These are phyloP conservation scores for Penicillium nucicola DNA, from an alignment of 495 filamentous ascomycete species.

Conservation along the genomic window DNA sequence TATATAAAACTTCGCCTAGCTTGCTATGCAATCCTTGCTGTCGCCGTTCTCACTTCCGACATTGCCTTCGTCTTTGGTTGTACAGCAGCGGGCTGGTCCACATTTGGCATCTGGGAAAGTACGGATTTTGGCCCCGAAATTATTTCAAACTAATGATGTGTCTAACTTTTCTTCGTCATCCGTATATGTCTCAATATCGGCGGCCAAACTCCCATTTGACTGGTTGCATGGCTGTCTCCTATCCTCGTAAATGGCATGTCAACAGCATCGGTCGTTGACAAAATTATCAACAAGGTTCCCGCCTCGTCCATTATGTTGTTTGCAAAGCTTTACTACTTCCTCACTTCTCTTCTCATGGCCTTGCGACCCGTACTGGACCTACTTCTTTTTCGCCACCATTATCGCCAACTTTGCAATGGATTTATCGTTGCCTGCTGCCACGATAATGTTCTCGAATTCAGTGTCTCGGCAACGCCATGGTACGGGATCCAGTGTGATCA, in stretches of 20 bases:
- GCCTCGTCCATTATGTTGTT: slow-evolving; percentile 37
- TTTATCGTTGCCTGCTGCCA: slow-evolving; percentile 47
- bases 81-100: slow-evolving; percentile 38
- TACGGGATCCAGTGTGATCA: slow-evolving; percentile 40
- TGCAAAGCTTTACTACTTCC: slow-evolving; percentile 32
- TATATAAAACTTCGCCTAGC: slow-evolving; percentile 27
- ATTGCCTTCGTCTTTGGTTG: slow-evolving; percentile 34
- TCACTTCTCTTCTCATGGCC: slow-evolving; percentile 29
- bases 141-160: neutral
- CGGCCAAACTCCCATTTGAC: slow-evolving; percentile 23
- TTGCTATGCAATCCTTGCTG: slow-evolving; percentile 39
- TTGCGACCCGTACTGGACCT: slow-evolving; percentile 28
- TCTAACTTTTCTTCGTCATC: slow-evolving; percentile 32
- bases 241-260: slow-evolving; percentile 30
- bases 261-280: slow-evolving; percentile 32
- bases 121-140: neutral
- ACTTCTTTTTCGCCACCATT: slow-evolving; percentile 35
- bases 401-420: slow-evolving; percentile 43
- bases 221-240: slow-evolving; percentile 32
- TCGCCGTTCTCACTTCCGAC: slow-evolving; percentile 23
- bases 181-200: slow-evolving; percentile 29
- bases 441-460: slow-evolving; percentile 37
- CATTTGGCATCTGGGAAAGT: slow-evolving; percentile 39
- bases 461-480: slow-evolving; percentile 41
- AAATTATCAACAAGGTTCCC: slow-evolving; percentile 30